A percentile compares a stretch with the other conserved stretches of the same genome.
phyloP scores from a whole-genome alignment of 108 stramenopile species.

The Nitzschia sp. region DNA sequence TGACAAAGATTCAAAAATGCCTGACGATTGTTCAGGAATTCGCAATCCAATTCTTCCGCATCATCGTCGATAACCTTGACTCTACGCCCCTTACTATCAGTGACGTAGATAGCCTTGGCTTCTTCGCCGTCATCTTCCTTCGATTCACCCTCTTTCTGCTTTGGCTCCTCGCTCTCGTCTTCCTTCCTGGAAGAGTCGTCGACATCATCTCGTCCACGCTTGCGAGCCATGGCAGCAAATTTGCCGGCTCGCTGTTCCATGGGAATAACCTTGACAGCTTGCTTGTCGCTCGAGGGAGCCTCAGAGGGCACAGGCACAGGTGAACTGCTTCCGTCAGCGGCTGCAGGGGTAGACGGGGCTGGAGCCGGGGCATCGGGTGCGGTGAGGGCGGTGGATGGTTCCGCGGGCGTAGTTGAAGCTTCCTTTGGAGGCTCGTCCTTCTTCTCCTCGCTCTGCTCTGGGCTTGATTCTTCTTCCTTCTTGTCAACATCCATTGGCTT shows the following conservation, averaged over 20 bases:
- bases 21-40: conserved; percentile 89
- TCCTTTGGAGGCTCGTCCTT: neutral
- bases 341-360: neutral
- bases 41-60: conserved; percentile 85
- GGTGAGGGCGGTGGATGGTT: neutral
- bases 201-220: conserved; percentile 45
- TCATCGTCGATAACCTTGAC: conserved; percentile 90
- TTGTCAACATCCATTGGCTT: conserved; percentile 13
- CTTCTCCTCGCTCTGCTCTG: conserved; percentile 8
- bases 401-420: conserved; percentile 3
- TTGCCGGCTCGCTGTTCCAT: conserved; percentile 54
- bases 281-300: neutral
- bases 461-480: neutral
- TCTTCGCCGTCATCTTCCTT: conserved; percentile 36
- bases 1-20: conserved; percentile 87
- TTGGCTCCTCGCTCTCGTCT: conserved; percentile 28
- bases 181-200: conserved; percentile 39
- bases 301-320: neutral
- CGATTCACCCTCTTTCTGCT: conserved; percentile 15
- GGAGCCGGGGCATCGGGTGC: neutral
- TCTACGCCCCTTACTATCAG: conserved; percentile 79
- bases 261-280: conserved; percentile 16
- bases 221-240: conserved; percentile 83
- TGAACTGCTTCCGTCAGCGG: neutral
- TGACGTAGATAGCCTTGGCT: conserved; percentile 42